Evolutionary conservation across 805 yeast species (phyloP), one percentile per base, ranked within the genome.

Genomic region (Wickerhamomyces queroliae): DNA sequence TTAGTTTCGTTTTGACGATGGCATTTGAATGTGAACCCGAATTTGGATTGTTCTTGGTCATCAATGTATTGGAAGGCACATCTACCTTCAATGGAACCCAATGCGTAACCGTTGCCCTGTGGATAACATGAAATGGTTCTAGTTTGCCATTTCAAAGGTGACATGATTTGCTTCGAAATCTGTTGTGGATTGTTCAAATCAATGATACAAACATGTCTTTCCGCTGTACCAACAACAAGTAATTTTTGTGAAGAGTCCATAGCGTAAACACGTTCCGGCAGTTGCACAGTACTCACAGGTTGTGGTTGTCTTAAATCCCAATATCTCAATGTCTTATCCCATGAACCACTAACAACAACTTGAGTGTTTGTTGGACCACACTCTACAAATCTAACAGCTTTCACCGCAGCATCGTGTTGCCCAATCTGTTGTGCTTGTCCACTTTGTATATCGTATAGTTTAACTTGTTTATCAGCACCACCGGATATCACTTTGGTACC

Each of bases 51-150:
- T 51, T 83, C 88, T 38, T 70, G 71, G 19, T 87, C 96, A 53
- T 86, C 95, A 39, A 91, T 78, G 59, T 90, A 93, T 58, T 88
- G 95, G 51, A 93, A 80, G 12, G 95, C 95, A 64, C 98, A 88
- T 49, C 99, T 74, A 25, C 98, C 98, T 64, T 93, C 99, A 35
- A 91, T 78, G 7, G 95, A 83, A 5, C 96, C 98, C 36, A 93
- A 64, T 1, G 96, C 96, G 62, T 74, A 93, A 9, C 98, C 97
- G 53, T 85, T 82, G 11, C 95, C 98, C 46, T 78, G 81, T n/a
- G 90, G 90, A 60, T 81, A 87, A 58, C 98, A 91, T 12, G 83
- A 67, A 2, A 93, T 70, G 2, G 83, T 66, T 46, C 96, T 72
- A 0, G 96, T 89, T 67, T 90, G 97, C 78, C 81, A 82, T 64